phyloP scores from a whole-genome alignment of 768 basidiomycete genomes.

The Tylopilus sp. region DNA sequence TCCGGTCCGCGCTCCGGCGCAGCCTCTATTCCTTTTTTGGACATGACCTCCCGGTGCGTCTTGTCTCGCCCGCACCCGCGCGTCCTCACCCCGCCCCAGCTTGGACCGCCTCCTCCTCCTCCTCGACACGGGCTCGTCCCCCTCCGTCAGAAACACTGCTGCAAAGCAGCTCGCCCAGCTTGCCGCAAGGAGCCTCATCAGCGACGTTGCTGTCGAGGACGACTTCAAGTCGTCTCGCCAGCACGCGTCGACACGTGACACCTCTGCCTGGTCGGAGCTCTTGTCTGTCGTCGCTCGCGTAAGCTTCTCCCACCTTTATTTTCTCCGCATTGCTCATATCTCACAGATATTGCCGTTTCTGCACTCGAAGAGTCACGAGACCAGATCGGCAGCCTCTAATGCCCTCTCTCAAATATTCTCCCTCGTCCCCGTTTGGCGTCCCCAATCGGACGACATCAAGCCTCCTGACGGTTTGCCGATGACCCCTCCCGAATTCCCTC shows the following conservation, averaged over 20 bases:
- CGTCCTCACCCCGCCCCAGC: slow-evolving; percentile 39
- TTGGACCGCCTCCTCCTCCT: slow-evolving; percentile 96
- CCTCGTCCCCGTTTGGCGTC: slow-evolving; percentile 75
- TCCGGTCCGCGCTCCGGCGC: slow-evolving; percentile 45
- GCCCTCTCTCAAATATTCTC: slow-evolving; percentile 87
- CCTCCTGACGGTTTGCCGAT: slow-evolving; percentile 26
- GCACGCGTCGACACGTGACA: slow-evolving; percentile 57
- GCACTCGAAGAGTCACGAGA: slow-evolving; percentile 89
- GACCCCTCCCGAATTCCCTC: slow-evolving; percentile 57
- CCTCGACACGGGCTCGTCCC: slow-evolving; percentile 91
- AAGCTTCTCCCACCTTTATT: slow-evolving; percentile 16
- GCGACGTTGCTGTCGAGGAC: slow-evolving; percentile 78
- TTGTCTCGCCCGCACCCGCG: neutral
- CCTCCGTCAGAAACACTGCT: slow-evolving; percentile 88
- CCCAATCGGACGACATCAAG: slow-evolving; percentile 28
- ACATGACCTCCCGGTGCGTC: slow-evolving; percentile 74
- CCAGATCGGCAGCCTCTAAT: slow-evolving; percentile 83
- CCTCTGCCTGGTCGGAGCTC: slow-evolving; percentile 84
- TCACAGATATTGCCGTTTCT: slow-evolving; percentile 83
- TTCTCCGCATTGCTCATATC: neutral
- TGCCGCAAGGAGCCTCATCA: slow-evolving; percentile 80
- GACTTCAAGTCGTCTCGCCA: slow-evolving; percentile 62
- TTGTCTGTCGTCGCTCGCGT: slow-evolving; percentile 90
- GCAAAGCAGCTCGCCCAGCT: slow-evolving; percentile 94
- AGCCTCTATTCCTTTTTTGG: slow-evolving; percentile 50